phyloP scores from a whole-genome alignment of 495 filamentous ascomycete species.

The Sporormia fimetaria region DNA sequence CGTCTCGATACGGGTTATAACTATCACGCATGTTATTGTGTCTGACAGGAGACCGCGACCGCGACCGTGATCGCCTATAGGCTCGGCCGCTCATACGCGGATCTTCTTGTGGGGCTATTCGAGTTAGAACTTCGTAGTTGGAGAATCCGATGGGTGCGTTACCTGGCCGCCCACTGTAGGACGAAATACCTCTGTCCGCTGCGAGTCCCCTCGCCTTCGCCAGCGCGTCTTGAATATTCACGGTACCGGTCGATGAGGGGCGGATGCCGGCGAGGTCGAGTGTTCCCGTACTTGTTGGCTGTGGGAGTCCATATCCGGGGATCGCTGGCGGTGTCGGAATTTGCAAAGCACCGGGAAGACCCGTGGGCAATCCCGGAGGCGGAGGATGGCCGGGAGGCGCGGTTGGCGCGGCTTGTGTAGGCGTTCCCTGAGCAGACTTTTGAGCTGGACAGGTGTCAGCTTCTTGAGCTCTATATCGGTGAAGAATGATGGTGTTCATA shows the following conservation, averaged over 20 bases:
- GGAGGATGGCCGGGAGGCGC: too few species aligned
- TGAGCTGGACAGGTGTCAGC: constrained; percentile 30
- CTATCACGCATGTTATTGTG: constrained; percentile 56
- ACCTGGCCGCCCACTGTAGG: constrained; percentile 27
- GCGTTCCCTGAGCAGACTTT: constrained; percentile 8
- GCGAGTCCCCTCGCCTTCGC: constrained; percentile 62
- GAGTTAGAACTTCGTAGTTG: not conserved
- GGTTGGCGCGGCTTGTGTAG: constrained; percentile 7
- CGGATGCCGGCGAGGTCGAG: constrained; percentile 66
- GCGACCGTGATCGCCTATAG: constrained; percentile 50
- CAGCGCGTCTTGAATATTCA: constrained; percentile 61
- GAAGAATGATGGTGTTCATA: not conserved
- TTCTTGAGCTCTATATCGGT: constrained; percentile 1
- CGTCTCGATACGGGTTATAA: constrained; percentile 64
- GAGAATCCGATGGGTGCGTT: not conserved
- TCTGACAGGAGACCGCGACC: constrained; percentile 54
- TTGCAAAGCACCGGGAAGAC: constrained; percentile 26
- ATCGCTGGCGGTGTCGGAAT: constrained; percentile 36
- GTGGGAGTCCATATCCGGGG: constrained; percentile 46
- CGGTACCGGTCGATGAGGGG: constrained; percentile 59
- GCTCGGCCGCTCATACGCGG: constrained; percentile 36
- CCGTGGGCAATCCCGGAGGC: constrained; percentile 32
- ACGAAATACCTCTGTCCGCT: constrained; percentile 52
- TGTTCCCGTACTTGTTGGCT: constrained; percentile 54
- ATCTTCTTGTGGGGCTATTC: constrained; percentile 28